phyloP scores from a whole-genome alignment of 179 eudicot species.

The Patellifolia procumbens region DNA sequence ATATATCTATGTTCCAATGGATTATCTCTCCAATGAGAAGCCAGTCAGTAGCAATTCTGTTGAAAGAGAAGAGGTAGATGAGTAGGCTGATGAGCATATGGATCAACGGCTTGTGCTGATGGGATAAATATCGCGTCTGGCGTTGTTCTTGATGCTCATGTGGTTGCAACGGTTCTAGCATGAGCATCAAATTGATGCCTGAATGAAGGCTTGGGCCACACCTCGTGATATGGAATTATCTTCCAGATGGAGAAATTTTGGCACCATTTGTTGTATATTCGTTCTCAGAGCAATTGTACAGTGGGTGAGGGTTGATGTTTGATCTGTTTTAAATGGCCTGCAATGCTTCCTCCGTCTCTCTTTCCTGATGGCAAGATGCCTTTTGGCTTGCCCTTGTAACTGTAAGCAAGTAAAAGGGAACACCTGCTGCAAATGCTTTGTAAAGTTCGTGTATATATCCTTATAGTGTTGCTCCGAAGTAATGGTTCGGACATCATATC shows the following conservation, averaged over 20 bases:
- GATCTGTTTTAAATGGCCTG: slow-evolving; percentile 37
- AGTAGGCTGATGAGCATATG: slow-evolving; percentile 30
- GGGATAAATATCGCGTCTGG: slow-evolving; percentile 5
- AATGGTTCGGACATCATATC: slow-evolving; percentile 43
- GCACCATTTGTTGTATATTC: slow-evolving; percentile 71
- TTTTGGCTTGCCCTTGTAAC: slow-evolving; percentile 47
- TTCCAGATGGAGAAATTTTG: slow-evolving; percentile 47
- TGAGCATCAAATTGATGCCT: slow-evolving; percentile 29
- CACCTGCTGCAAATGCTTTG: slow-evolving; percentile 52
- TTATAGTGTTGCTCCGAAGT: slow-evolving; percentile 36
- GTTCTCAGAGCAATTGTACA: slow-evolving; percentile 68
- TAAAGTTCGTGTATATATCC: slow-evolving; percentile 63
- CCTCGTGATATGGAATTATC: slow-evolving; percentile 28
- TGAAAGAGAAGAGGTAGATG: slow-evolving; percentile 53
- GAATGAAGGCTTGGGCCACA: slow-evolving; percentile 28
- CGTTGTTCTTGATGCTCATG: slow-evolving; percentile 20
- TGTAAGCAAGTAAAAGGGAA: slow-evolving; percentile 43
- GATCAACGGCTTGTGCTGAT: neutral
- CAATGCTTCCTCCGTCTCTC: slow-evolving; percentile 26
- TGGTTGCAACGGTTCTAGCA: slow-evolving; percentile 22
- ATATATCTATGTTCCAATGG: slow-evolving; percentile 77
- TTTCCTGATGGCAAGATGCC: slow-evolving; percentile 28
- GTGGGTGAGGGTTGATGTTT: slow-evolving; percentile 54
- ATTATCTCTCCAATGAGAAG: slow-evolving; percentile 64
- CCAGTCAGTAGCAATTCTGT: slow-evolving; percentile 33